A percentile compares a stretch with the other conserved stretches of the same genome.
Conservation (phyloP, 2,329 filamentous ascomycete species). For the Claviceps purpurea region DNA sequence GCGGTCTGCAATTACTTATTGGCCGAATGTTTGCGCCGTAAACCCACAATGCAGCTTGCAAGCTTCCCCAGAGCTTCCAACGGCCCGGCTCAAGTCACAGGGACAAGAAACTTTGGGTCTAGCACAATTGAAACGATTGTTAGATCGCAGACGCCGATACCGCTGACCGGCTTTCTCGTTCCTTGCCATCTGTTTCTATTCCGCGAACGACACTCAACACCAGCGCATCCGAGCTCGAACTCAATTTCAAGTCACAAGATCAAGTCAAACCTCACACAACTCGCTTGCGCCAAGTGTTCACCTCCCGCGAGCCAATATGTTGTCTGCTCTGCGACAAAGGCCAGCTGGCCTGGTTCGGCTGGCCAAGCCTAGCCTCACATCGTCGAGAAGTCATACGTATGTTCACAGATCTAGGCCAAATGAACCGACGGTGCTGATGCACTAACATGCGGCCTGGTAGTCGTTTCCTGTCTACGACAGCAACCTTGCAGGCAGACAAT, state of each 20-base stretch:
- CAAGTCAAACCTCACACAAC: not conserved
- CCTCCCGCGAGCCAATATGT: constrained; percentile 7
- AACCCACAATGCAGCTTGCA: not conserved
- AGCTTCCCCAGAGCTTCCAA: not conserved
- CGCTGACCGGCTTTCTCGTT: constrained; percentile 12
- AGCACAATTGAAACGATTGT: constrained; percentile 20
- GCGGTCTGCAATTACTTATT: constrained; percentile 7
- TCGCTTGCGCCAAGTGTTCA: not conserved
- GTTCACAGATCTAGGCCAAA: not conserved
- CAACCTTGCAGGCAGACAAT: constrained; percentile 34
- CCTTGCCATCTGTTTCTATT: not conserved
- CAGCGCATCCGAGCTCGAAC: not conserved
- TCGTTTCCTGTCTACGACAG: constrained; percentile 37
- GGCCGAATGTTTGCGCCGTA: not conserved
- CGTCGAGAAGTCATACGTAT: constrained; percentile 8
- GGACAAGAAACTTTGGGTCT: constrained; percentile 21
- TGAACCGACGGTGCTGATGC: not conserved
- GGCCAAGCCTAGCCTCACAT: constrained; percentile 6
- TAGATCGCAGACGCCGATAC: constrained; percentile 14
- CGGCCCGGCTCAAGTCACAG: constrained; percentile 15
- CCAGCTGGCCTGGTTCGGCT: constrained; percentile 6
- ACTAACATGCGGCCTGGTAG: constrained; percentile 16
- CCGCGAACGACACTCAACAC: not conserved
- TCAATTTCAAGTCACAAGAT: not conserved
- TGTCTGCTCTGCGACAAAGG: constrained; percentile 10